phyloP scores from a whole-genome alignment of 31 red algal genomes.

The Asparagopsis taxiformis region DNA sequence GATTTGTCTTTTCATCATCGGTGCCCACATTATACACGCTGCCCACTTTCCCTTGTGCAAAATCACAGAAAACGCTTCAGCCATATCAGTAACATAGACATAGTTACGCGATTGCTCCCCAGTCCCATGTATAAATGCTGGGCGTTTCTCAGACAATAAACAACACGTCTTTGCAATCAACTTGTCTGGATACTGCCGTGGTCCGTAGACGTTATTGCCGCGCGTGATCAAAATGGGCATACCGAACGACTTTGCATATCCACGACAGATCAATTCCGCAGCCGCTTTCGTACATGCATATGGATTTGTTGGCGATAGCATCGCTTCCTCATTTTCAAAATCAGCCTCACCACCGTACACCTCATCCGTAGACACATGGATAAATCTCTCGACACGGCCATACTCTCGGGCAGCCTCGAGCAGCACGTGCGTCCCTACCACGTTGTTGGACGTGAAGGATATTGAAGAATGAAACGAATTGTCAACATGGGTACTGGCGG shows the following conservation, averaged over 20 bases:
- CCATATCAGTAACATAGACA: constrained; percentile 85
- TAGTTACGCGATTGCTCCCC: constrained; percentile 73
- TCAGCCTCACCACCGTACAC: constrained; percentile 91
- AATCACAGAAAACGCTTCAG: constrained; percentile 81
- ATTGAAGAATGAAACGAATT: constrained; percentile 88
- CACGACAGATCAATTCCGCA: constrained; percentile 83
- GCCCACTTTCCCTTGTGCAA: constrained; percentile 74
- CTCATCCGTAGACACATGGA: constrained; percentile 96
- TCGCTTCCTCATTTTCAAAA: constrained; percentile 75
- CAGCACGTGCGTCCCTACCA: constrained; percentile 91
- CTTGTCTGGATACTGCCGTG: constrained; percentile 94
- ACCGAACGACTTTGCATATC: constrained; percentile 85
- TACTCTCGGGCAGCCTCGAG: constrained; percentile 84
- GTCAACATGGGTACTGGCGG: constrained; percentile 95
- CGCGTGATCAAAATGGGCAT: constrained; percentile 93
- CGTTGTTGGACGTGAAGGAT: constrained; percentile 86
- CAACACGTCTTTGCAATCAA: constrained; percentile 85
- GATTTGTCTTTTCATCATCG: constrained; percentile 79
- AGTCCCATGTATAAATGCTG: constrained; percentile 80
- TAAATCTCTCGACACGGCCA: constrained; percentile 57
- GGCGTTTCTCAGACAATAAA: constrained; percentile 44
- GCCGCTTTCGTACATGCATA: constrained; percentile 95
- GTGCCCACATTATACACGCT: constrained; percentile 91
- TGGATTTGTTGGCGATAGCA: constrained; percentile 88
- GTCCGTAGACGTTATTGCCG: constrained; percentile 93